These are phyloP conservation scores for Conidiobolus incongruus DNA, from an alignment of 371 early-diverging fungal genomes.

Conservation along the genomic window DNA sequence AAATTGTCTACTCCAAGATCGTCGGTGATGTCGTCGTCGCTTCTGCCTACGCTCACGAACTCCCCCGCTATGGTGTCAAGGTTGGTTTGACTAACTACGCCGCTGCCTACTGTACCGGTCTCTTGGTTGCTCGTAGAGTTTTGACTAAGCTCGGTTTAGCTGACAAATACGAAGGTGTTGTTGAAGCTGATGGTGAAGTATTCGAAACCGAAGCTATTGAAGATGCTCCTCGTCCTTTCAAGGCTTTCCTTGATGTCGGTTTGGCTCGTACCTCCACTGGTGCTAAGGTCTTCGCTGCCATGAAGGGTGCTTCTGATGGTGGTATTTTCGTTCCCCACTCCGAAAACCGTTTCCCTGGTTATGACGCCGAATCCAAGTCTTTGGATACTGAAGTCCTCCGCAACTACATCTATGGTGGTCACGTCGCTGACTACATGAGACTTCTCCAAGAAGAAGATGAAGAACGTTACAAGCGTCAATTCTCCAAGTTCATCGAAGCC, in stretches of 20 bases:
- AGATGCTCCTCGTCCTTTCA: conserved; percentile 96
- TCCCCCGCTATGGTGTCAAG: conserved; percentile 95
- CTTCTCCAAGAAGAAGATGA: conserved; percentile 95
- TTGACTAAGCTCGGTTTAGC: conserved; percentile 89
- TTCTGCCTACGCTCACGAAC: conserved; percentile 97
- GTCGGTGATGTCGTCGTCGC: conserved; percentile 96
- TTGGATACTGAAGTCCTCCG: conserved; percentile 91
- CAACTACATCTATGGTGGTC: conserved; percentile 97
- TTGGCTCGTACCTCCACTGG: conserved; percentile 98
- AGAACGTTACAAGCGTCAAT: conserved; percentile 94
- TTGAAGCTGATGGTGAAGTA: conserved; percentile 83
- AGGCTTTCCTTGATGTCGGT: conserved; percentile 98
- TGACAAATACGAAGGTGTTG: conserved; percentile 88
- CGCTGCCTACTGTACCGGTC: conserved; percentile 98
- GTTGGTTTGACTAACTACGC: conserved; percentile 99
- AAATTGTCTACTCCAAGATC: conserved; percentile 96
- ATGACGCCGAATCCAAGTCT: conserved; percentile 69
- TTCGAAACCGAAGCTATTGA: conserved; percentile 78
- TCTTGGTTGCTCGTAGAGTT: conserved; percentile 92
- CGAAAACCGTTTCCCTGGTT: conserved; percentile 97
- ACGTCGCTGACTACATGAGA: conserved; percentile 97
- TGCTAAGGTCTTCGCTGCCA: conserved; percentile 96
- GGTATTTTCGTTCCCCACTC: conserved; percentile 97
- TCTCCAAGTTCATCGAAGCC: conserved; percentile 83
- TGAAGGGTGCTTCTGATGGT: conserved; percentile 99